phyloP scores from a whole-genome alignment of 225 moss, liverwort and hornwort species.

The Polytrichum formosum region DNA sequence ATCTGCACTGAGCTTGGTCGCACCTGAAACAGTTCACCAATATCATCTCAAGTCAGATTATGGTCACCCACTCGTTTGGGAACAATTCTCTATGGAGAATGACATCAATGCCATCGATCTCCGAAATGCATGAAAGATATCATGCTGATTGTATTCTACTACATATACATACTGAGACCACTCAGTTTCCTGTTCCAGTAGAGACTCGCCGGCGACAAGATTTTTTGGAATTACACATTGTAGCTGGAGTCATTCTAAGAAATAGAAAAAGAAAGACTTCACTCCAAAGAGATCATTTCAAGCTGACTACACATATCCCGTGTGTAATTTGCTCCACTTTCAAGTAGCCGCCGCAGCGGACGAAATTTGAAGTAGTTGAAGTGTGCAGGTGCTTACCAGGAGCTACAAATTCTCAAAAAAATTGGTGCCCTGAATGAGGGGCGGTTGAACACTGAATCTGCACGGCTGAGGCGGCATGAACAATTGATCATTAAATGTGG shows the following conservation, averaged over 20 bases:
- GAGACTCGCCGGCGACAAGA: background rate
- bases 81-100: background rate
- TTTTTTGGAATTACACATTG: background rate
- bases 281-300: background rate
- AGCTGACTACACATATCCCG: background rate
- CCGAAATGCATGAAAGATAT: too few relatives aligned
- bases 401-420: slow-evolving; percentile 22
- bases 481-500: slow-evolving; percentile 12
- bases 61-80: background rate
- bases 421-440: slow-evolving; percentile 14
- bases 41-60: background rate
- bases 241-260: background rate
- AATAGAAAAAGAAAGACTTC: background rate
- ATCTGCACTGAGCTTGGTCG: background rate
- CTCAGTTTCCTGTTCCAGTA: background rate
- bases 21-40: background rate
- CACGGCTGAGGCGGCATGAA: slow-evolving; percentile 24
- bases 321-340: background rate
- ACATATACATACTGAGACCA: background rate
- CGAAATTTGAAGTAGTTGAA: background rate
- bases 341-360: background rate
- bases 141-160: background rate
- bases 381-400: slow-evolving; percentile 15
- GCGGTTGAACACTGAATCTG: slow-evolving; percentile 27
- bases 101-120: too few relatives aligned